Evolutionary conservation across 2,329 filamentous ascomycete species (phyloP), one percentile per base, ranked within the genome.

Genomic region (Cladophialophora exuberans): DNA sequence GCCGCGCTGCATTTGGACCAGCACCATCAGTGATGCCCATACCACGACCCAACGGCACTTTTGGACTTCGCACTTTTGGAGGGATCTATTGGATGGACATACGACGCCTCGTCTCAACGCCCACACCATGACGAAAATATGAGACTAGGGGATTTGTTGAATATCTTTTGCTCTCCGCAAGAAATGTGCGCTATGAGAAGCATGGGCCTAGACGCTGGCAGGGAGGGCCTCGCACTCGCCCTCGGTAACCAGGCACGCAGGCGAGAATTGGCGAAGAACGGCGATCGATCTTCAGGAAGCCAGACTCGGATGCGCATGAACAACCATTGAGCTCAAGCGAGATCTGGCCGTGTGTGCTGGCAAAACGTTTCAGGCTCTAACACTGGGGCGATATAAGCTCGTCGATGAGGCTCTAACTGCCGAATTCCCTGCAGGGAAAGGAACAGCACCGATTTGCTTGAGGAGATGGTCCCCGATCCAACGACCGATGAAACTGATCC

Each of bases 371-470:
- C 46, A 49, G 46, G 31, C 35, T 49, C 46, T 23, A 38, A 25
- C 46, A 41, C 10, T 49, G 46, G 22, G 18, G 22, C 22, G 28
- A 7, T 31, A 7, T 13, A 44, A 22, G 5, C 18, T 30, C 13
- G 33, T 38, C 46, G 33, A 49, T 38, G 46, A 49, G 46, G 46
- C 46, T 49, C 46, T 49, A 39, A 22, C 22, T 49, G 47, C 47
- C 47, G 36, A 43, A 31, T 35, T 42, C 31, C 26, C 26, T 35
- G 22, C 17, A 35, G 35, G 43, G 33, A 18, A 42, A 43, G 52
- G 52, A 54, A 54, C 17, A n/a, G 33, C 35, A 33, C 52, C 52
- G 52, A 54, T 54, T 54, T 48, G 52, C 26, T 31, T 54, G 43
- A 25, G 7, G 31, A 51, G 17, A 25, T 51, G 36, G 47, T 51